phyloP scores from a whole-genome alignment of 2,329 filamentous ascomycete species.

The Chaetomiaceae sp. region DNA sequence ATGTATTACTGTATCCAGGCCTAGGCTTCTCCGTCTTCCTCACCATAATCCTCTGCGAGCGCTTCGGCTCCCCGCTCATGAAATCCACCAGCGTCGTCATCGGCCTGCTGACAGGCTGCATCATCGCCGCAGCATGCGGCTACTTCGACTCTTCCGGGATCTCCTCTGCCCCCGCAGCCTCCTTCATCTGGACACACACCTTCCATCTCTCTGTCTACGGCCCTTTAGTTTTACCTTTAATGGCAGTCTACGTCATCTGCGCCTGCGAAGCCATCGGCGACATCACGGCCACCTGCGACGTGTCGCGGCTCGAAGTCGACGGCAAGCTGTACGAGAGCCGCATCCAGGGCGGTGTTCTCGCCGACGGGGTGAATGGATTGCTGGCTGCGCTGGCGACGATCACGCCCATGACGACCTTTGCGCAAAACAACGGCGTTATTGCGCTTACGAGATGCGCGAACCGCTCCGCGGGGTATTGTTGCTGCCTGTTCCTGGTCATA shows the following conservation, averaged over 20 bases:
- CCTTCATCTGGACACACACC: constrained; percentile 75
- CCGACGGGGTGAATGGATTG: constrained; percentile 72
- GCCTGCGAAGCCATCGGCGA: constrained; percentile 78
- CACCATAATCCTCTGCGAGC: constrained; percentile 74
- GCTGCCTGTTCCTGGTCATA: constrained; percentile 70
- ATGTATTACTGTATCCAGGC: constrained; percentile 29
- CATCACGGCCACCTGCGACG: constrained; percentile 77
- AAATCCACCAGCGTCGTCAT: constrained; percentile 73
- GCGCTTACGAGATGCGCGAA: constrained; percentile 78
- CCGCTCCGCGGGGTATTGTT: constrained; percentile 73
- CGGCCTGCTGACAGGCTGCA: constrained; percentile 69
- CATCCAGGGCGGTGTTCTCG: constrained; percentile 74
- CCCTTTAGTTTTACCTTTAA: constrained; percentile 66
- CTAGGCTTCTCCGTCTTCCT: constrained; percentile 77
- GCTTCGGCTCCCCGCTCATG: constrained; percentile 80
- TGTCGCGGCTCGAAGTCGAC: constrained; percentile 69
- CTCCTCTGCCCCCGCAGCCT: constrained; percentile 63
- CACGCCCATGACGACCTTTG: constrained; percentile 75
- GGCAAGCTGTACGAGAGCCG: constrained; percentile 68
- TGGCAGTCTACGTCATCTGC: constrained; percentile 67
- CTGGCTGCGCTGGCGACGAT: constrained; percentile 74
- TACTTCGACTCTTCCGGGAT: constrained; percentile 76
- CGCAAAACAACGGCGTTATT: constrained; percentile 83
- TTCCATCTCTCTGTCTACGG: constrained; percentile 69
- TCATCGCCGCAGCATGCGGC: constrained; percentile 71